Percentiles rank a stretch among this genome's conserved stretches.
Conservation (phyloP, 495 filamentous ascomycete genomes). For the Daldinia vernicosa region DNA sequence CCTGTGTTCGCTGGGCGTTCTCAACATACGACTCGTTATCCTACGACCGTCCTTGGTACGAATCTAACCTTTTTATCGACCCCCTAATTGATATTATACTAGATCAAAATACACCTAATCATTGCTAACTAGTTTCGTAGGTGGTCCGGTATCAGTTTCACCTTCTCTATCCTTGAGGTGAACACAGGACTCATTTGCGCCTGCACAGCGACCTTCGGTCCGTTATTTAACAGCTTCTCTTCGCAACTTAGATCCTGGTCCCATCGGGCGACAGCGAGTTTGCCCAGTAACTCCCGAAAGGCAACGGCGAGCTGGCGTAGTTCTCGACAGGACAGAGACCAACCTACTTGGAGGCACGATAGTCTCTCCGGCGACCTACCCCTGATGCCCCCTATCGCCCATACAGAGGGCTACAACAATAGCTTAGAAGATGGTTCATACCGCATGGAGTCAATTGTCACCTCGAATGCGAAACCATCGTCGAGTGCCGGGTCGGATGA, state of each 20-base stretch:
- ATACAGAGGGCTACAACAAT: background rate
- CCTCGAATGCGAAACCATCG: constrained; percentile 20
- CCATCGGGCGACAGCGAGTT: constrained; percentile 24
- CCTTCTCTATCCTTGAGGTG: constrained; percentile 54
- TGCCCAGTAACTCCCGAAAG: constrained; percentile 28
- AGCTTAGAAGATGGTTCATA: constrained; percentile 23
- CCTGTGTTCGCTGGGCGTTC: constrained; percentile 49
- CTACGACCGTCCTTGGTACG: constrained; percentile 47
- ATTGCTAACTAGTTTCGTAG: constrained; percentile 12
- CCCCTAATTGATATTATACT: background rate
- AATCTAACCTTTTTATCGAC: background rate
- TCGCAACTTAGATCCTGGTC: constrained; percentile 36
- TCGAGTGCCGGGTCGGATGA: constrained; percentile 15
- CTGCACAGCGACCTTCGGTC: constrained; percentile 49
- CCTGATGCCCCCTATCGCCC: constrained; percentile 4
- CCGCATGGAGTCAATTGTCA: constrained; percentile 23
- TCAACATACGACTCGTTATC: constrained; percentile 46
- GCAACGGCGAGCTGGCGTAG: constrained; percentile 23
- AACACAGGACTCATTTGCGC: constrained; percentile 56
- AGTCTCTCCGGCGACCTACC: constrained; percentile 16
- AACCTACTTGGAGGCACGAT: constrained; percentile 11
- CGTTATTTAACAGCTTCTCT: constrained; percentile 40
- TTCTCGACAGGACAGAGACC: constrained; percentile 26
- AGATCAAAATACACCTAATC: background rate
- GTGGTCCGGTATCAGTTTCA: constrained; percentile 48